These are phyloP conservation scores for Candida insectalens DNA, from an alignment of 805 yeast species.

Conservation along the genomic window DNA sequence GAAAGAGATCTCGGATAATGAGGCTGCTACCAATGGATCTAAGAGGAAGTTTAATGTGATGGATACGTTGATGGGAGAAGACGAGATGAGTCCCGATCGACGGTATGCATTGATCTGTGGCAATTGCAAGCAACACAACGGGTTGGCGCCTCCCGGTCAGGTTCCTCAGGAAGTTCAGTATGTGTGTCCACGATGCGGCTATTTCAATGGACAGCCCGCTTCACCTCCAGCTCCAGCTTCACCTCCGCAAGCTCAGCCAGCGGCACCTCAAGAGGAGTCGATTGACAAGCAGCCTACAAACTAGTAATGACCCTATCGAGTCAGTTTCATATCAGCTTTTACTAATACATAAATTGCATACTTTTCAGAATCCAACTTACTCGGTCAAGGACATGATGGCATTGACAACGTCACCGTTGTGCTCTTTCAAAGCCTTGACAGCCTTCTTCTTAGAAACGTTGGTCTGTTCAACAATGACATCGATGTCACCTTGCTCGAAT, in stretches of 20 bases:
- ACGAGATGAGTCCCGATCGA: constrained; percentile 48
- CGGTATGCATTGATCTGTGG: constrained; percentile 67
- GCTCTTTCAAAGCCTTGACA: constrained; percentile 77
- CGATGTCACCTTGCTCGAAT: constrained; percentile 70
- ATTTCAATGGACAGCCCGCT: constrained; percentile 26
- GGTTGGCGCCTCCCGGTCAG: constrained; percentile 68
- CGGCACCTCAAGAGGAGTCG: background rate
- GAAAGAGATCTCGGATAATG: constrained; percentile 23
- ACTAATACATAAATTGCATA: background rate
- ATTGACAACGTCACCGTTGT: constrained; percentile 91
- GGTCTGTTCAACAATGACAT: constrained; percentile 85
- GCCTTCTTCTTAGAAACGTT: constrained; percentile 85
- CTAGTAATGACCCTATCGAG: no score
- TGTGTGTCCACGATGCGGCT: constrained; percentile 59
- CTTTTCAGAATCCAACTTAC: constrained; percentile 6
- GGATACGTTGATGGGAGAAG: constrained; percentile 46
- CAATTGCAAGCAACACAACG: constrained; percentile 63
- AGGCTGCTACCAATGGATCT: constrained; percentile 7
- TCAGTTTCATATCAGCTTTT: no score
- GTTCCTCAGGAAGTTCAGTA: constrained; percentile 42
- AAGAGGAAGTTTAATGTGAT: constrained; percentile 22
- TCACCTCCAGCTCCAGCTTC: no score
- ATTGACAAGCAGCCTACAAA: background rate
- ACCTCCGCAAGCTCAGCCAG: background rate
- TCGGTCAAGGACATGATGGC: constrained; percentile 74